Evolutionary conservation across 2,329 filamentous ascomycete species (phyloP).

Genomic region (Fusarium mexicanum): DNA sequence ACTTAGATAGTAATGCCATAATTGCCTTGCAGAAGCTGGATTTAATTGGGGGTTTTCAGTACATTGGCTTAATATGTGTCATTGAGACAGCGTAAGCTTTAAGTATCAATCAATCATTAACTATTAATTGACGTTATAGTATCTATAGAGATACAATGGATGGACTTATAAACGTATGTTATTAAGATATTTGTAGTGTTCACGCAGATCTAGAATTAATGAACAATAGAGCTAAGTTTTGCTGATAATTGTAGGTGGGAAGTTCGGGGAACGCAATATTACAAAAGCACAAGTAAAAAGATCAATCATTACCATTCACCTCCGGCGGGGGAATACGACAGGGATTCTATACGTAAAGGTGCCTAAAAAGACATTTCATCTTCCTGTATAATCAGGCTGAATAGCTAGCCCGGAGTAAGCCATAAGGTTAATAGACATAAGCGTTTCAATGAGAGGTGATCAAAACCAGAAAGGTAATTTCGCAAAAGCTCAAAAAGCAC

Average conservation of each 20-base stretch:
- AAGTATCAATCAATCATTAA: no score
- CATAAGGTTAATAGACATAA: background rate
- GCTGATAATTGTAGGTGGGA: background rate
- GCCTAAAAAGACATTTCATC: background rate
- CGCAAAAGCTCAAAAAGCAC: rapidly evolving
- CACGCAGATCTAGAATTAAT: background rate
- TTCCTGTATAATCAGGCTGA: background rate
- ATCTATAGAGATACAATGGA: background rate
- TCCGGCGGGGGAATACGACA: background rate
- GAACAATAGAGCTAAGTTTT: rapidly evolving
- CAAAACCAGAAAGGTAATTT: background rate
- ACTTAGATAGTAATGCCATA: background rate
- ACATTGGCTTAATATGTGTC: no score
- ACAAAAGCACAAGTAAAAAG: background rate
- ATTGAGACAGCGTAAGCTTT: no score
- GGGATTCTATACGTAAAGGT: background rate
- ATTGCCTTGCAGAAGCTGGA: no score
- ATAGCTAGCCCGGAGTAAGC: background rate
- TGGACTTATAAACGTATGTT: background rate
- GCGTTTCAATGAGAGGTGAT: background rate
- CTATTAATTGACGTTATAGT: rapidly evolving
- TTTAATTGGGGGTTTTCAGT: rapidly evolving
- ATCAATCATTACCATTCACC: background rate
- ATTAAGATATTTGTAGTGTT: background rate
- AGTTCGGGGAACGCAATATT: background rate